These are phyloP conservation scores for Ophiostoma montium DNA, from an alignment of 2,329 filamentous ascomycete species.

Conservation along the genomic window DNA sequence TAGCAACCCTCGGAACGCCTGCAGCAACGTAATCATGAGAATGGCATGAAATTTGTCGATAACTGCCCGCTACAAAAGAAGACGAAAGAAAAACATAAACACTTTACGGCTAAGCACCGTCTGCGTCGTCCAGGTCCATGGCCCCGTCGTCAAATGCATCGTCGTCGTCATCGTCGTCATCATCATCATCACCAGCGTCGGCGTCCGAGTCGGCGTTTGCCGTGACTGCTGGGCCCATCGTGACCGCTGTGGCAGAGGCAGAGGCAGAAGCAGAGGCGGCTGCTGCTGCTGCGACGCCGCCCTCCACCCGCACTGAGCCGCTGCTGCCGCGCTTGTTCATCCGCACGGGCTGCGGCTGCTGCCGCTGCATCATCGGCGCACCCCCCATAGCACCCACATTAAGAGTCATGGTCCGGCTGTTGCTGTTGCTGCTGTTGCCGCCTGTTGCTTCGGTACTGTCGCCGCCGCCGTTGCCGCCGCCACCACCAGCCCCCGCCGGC, in stretches of 20 bases:
- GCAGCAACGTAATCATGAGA: no score
- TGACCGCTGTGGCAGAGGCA: no score
- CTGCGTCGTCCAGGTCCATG: slow-evolving; percentile 36
- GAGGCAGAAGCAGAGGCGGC: no score
- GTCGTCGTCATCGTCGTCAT: slow-evolving; percentile 32
- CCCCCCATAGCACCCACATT: slow-evolving; percentile 4
- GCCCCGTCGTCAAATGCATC: slow-evolving; percentile 11
- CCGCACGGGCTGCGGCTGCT: slow-evolving; percentile 12
- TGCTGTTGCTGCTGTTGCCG: slow-evolving; percentile 5
- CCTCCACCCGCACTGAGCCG: slow-evolving; percentile 3
- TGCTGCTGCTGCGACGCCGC: background rate
- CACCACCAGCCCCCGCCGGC: slow-evolving; percentile 9
- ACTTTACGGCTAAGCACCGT: no score
- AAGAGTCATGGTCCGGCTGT: slow-evolving; percentile 14
- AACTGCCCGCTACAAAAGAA: no score
- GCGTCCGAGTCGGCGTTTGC: no score
- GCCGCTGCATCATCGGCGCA: background rate
- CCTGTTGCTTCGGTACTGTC: background rate
- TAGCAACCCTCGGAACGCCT: no score
- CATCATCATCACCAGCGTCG: slow-evolving; percentile 14
- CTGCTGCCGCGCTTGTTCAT: slow-evolving; percentile 23
- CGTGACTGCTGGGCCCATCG: no score
- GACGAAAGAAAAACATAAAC: background rate
- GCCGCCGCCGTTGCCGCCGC: background rate
- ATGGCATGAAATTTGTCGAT: no score